A percentile compares a stretch with the other conserved stretches of the same genome.
Evolutionary conservation across 139 green algal genomes (phyloP).

Genomic region (Diplosphaera chodatii): DNA sequence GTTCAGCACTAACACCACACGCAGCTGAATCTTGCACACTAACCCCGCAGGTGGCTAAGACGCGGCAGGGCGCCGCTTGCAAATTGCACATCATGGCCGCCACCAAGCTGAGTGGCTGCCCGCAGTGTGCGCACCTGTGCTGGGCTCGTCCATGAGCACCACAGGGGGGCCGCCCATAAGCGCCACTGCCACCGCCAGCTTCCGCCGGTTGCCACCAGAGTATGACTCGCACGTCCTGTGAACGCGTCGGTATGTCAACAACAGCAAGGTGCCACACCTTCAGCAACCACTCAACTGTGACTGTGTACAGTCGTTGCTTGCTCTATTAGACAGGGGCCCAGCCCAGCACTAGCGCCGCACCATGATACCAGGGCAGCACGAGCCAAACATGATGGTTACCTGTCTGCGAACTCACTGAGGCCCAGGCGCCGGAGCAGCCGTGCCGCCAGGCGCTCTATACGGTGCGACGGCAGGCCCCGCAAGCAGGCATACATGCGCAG

Average conservation of each 20-base stretch:
- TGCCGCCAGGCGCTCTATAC: conserved; percentile 14
- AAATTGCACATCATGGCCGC: too few relatives aligned
- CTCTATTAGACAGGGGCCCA: too few relatives aligned
- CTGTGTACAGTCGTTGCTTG: too few relatives aligned
- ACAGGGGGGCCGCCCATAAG: conserved; percentile 61
- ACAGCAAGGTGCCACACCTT: background rate
- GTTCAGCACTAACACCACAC: too few relatives aligned
- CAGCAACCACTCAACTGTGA: too few relatives aligned
- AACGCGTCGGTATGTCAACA: background rate
- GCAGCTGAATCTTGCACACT: too few relatives aligned
- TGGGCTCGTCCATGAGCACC: conserved; percentile 53
- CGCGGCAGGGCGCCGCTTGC: too few relatives aligned
- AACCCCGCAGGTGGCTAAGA: too few relatives aligned
- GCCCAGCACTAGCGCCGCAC: too few relatives aligned
- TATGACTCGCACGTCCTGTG: conserved; percentile 32
- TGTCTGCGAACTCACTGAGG: conserved; percentile 33
- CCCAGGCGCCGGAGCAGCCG: conserved; percentile 47
- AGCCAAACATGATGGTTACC: too few relatives aligned
- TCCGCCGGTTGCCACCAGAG: conserved; percentile 70
- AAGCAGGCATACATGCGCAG: conserved; percentile 59
- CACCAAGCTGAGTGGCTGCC: too few relatives aligned
- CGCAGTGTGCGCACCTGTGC: background rate
- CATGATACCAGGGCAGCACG: too few relatives aligned
- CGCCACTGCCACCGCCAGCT: conserved; percentile 65
- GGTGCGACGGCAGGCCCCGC: conserved; percentile 29